Evolutionary conservation across 441 rosid species (phyloP).

Genomic region (Populus hybrid): DNA sequence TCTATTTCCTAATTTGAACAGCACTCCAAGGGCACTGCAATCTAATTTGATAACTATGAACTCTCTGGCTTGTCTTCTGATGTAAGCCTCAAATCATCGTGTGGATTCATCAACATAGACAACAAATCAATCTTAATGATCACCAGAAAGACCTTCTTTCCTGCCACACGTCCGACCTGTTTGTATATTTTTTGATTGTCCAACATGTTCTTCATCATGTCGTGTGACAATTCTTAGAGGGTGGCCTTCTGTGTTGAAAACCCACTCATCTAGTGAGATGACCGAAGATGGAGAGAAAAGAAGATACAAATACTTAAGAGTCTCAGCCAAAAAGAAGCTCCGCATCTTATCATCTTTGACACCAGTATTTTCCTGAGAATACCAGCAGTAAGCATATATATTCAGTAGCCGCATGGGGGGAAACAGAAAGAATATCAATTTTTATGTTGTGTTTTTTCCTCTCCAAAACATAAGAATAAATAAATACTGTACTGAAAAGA

Average conservation of each 20-base stretch:
- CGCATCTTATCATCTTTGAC: slow-evolving; percentile 94
- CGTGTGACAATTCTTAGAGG: slow-evolving; percentile 71
- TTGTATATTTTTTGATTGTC: neutral
- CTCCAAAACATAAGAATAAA: neutral
- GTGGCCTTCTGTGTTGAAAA: slow-evolving; percentile 95
- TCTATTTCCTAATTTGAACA: neutral
- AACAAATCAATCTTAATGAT: neutral
- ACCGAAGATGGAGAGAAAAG: slow-evolving; percentile 85
- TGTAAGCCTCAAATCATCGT: neutral
- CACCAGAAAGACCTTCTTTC: neutral
- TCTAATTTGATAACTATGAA: neutral
- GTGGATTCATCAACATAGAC: neutral
- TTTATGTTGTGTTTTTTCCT: neutral
- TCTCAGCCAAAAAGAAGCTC: slow-evolving; percentile 96
- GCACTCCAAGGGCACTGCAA: neutral
- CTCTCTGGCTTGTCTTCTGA: neutral
- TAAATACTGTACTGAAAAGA: neutral
- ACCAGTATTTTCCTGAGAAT: slow-evolving; percentile 74
- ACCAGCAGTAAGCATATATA: neutral
- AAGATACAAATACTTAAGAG: slow-evolving; percentile 85
- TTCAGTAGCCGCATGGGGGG: neutral
- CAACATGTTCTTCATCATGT: neutral
- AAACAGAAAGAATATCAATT: neutral
- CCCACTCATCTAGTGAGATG: slow-evolving; percentile 89
- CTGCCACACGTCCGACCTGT: neutral